Evolutionary conservation across 2,329 filamentous ascomycete species (phyloP).

Genomic region (Monosporascus sp.): DNA sequence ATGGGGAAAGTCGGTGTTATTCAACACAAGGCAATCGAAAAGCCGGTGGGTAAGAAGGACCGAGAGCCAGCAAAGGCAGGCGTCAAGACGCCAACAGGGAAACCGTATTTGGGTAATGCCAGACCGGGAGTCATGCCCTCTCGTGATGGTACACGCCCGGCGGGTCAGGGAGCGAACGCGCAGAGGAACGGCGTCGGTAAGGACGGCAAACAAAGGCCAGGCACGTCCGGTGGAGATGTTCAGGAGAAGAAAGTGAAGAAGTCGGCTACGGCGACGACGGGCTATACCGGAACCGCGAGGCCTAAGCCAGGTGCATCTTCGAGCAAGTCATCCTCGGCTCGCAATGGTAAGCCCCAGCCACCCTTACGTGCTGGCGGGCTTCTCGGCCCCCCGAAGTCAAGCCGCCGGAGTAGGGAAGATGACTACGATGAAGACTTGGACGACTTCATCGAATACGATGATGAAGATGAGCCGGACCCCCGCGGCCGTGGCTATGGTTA

Average conservation of each 20-base stretch:
- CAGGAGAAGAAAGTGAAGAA: slow-evolving; percentile 57
- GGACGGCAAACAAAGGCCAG: slow-evolving; percentile 18
- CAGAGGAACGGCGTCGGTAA: slow-evolving; percentile 18
- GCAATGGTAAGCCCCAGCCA: slow-evolving; percentile 10
- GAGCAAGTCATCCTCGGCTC: slow-evolving; percentile 19
- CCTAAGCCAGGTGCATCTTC: slow-evolving; percentile 42
- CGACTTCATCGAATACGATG: slow-evolving; percentile 58
- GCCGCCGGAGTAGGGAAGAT: slow-evolving; percentile 40
- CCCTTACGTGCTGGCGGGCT: slow-evolving; percentile 26
- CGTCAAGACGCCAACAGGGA: slow-evolving; percentile 23
- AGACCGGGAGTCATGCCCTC: slow-evolving; percentile 10
- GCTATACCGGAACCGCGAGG: slow-evolving; percentile 60
- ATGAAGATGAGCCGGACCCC: slow-evolving; percentile 42
- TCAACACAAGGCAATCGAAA: slow-evolving; percentile 69
- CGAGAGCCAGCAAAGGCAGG: slow-evolving; percentile 39
- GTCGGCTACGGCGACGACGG: slow-evolving; percentile 56
- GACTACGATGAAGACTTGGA: slow-evolving; percentile 58
- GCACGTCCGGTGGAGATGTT: slow-evolving; percentile 30
- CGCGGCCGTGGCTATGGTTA: slow-evolving; percentile 46
- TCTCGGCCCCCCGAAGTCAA: slow-evolving; percentile 29
- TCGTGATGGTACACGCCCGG: slow-evolving; percentile 14
- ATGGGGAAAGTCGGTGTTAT: slow-evolving; percentile 64
- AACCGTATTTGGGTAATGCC: slow-evolving; percentile 20
- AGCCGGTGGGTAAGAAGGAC: slow-evolving; percentile 51
- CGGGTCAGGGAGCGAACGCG: slow-evolving; percentile 8